Evolutionary conservation across 208 protist species (phyloP), one percentile per base, ranked within the genome.

Genomic region (Leishmania major): DNA sequence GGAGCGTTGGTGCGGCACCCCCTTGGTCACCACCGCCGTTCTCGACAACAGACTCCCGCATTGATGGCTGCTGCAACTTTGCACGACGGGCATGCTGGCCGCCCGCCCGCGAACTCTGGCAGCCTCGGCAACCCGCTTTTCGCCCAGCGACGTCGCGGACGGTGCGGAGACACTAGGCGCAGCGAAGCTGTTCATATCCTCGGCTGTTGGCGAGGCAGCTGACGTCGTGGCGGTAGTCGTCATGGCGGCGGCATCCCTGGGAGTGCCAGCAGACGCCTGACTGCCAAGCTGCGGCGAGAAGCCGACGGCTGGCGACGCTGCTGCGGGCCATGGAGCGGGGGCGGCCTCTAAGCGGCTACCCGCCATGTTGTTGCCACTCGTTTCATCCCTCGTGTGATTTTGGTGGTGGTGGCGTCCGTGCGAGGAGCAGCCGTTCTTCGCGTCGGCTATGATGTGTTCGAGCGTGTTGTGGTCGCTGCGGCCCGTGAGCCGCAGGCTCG

Each of bases 381-480:
- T 6, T 45, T 77, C 47, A 5, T n/a, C 31, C 0, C 10, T n/a
- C 3, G 25, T 57, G 51, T 19, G 49, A 31, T 19, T 31, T 17
- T 73, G 43, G 22, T 73, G 40, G 8, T 53, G 40, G 1, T 73
- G 43, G 43, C 43, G 69, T 10, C 37, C 7, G 43, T 49, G 37
- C 22, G 43, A 73, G 25, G 43, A 35, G 3, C 7, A 6, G 43
- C 11, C 7, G 10, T 35, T 51, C 40, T 37, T 67, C 28, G 22
- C 75, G 43, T 37, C 75, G 1, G 37, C 43, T 28, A 3, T n/a
- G 37, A 31, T 17, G 35, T 40, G 28, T 1, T 67, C 66, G 19
- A 70, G 53, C n/a, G 45, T 28, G 35, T 81, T 81, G 81, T 28
- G 10, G 71, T 81, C 81, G 19, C 59, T 57, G 53, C 62, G 70